Evolutionary conservation across 1,284 basidiomycete species (phyloP).

Genomic region (Irpex lacteus): DNA sequence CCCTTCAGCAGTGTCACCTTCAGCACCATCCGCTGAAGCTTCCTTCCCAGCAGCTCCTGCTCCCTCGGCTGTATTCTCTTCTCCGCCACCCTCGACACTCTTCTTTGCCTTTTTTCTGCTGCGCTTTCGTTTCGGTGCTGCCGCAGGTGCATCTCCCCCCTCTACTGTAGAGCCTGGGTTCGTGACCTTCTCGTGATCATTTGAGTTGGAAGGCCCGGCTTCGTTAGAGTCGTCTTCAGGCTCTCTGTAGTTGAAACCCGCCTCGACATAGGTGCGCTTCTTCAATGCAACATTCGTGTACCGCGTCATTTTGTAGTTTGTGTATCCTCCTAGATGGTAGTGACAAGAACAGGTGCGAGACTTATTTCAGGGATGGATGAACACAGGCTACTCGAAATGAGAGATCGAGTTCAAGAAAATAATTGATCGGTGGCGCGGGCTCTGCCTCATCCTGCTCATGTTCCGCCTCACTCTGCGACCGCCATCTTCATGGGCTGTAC

Average conservation of each 20-base stretch:
- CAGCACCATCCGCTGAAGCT: conserved; percentile 14
- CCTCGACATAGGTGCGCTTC: conserved; percentile 65
- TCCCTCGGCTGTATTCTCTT: conserved; percentile 16
- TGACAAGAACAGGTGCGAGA: neutral
- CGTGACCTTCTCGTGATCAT: neutral
- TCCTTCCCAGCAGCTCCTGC: conserved; percentile 16
- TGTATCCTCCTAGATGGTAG: neutral
- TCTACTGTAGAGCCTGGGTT: neutral
- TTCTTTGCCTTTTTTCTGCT: conserved; percentile 26
- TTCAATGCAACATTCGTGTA: conserved; percentile 66
- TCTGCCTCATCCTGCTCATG: neutral
- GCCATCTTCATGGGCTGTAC: neutral
- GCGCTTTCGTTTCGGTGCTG: conserved; percentile 46
- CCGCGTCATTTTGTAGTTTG: conserved; percentile 54
- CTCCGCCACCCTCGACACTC: conserved; percentile 5
- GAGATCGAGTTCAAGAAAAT: neutral
- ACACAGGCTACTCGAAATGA: neutral
- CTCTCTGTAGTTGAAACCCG: conserved; percentile 43
- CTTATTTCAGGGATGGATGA: neutral
- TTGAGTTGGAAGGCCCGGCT: conserved; percentile 8
- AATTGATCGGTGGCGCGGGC: neutral
- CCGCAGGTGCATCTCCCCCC: conserved; percentile 12
- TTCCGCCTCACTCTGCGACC: neutral
- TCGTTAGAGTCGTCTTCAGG: conserved; percentile 13
- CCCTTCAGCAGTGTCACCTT: conserved; percentile 29